Evolutionary conservation across 176 grass and related monocot species (phyloP).

Genomic region (Bonia amplexicaulis): DNA sequence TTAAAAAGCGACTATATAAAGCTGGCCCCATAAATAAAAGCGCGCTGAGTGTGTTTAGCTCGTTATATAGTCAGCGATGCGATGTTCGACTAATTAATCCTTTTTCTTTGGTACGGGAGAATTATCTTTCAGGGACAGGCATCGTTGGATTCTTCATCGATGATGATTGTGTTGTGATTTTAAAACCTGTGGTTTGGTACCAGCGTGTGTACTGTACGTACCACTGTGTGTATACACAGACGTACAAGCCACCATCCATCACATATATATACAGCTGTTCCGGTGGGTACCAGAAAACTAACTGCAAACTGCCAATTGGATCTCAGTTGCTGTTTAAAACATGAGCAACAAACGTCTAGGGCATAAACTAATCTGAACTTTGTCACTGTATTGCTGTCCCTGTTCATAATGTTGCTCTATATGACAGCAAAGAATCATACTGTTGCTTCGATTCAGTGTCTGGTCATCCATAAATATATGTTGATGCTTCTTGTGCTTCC

Average conservation of each 20-base stretch:
- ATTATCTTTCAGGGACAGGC: not conserved
- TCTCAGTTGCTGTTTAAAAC: not conserved
- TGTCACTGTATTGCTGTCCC: not conserved
- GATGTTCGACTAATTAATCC: constrained; percentile 11
- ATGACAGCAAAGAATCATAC: not conserved
- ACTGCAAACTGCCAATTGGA: not conserved
- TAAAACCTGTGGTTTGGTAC: not conserved
- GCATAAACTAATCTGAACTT: not conserved
- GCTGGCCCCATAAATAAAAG: not conserved
- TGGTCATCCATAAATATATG: not conserved
- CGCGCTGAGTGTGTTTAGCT: not conserved
- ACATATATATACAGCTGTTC: not conserved
- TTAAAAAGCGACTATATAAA: too few species aligned
- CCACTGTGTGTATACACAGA: not conserved
- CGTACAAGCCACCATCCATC: constrained; percentile 6
- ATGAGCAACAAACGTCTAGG: not conserved
- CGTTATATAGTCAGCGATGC: not conserved
- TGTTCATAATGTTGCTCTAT: not conserved
- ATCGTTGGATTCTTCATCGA: constrained; percentile 41
- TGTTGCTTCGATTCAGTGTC: not conserved
- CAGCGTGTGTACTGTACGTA: not conserved
- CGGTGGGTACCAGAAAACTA: not conserved
- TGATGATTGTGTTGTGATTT: constrained; percentile 27
- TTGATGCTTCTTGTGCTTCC: not conserved
- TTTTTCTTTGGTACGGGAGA: constrained; percentile 32